These are phyloP conservation scores for Trypanosoma avium DNA, from an alignment of 208 protist genomes.

Conservation along the genomic window DNA sequence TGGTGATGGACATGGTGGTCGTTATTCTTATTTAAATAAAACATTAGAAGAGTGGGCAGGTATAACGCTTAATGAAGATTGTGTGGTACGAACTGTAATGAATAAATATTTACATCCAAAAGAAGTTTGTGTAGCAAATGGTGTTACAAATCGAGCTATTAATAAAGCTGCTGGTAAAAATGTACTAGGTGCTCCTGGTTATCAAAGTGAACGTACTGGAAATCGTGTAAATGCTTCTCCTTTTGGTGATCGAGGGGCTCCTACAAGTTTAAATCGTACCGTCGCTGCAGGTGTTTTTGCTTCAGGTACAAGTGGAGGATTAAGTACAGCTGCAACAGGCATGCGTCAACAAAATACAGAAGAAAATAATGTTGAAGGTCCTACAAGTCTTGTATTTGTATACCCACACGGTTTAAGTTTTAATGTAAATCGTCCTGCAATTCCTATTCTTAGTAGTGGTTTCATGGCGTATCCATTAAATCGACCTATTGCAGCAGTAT, in stretches of 20 bases:
- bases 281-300: constrained; percentile 29
- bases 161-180: constrained; percentile 91
- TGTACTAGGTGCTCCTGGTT: constrained; percentile 45
- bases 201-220: constrained; percentile 8
- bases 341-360: constrained; percentile 39
- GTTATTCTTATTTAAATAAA: constrained; percentile 79
- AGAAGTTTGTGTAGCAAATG: constrained; percentile 92
- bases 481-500: constrained; percentile 87
- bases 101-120: constrained; percentile 97
- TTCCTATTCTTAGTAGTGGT: constrained; percentile 93
- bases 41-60: constrained; percentile 89
- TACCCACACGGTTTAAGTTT: constrained; percentile 96
- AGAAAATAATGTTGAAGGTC: constrained; percentile 35
- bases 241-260: constrained; percentile 15
- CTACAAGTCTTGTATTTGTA: constrained; percentile 85
- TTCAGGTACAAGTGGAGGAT: constrained; percentile 23
- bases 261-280: constrained; percentile 63
- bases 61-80: constrained; percentile 93
- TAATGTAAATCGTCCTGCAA: constrained; percentile 91
- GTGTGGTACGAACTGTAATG: constrained; percentile 93
- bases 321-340: constrained; percentile 24
- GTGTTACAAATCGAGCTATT: constrained; percentile 95
- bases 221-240: neutral
- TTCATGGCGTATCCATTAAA: constrained; percentile 96
- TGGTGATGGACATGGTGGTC: constrained; percentile 91